These are phyloP conservation scores for Jamesozyma piceae DNA, from an alignment of 805 yeast species.

Conservation along the genomic window DNA sequence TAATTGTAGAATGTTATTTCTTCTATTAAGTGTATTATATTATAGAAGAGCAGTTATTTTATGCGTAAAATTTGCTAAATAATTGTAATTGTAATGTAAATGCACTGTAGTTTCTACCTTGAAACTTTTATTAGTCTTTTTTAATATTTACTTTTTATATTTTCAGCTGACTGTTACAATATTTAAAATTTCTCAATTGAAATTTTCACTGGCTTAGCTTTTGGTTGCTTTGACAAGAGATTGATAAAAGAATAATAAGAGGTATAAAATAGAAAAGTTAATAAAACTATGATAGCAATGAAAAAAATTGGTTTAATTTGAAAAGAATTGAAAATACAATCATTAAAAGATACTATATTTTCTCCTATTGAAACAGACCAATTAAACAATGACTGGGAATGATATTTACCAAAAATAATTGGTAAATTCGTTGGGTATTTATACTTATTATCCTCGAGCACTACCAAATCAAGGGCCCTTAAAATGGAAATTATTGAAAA, in stretches of 20 bases:
- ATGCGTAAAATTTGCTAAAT: not conserved
- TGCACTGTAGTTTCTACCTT: not conserved
- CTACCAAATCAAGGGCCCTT: no score
- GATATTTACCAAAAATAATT: not conserved
- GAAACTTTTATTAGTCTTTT: not conserved
- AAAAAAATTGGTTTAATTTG: constrained; percentile 8
- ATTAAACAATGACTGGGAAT: not conserved
- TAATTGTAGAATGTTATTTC: no score
- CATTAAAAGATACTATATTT: constrained; percentile 1
- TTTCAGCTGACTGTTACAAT: not conserved
- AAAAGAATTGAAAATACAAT: not conserved
- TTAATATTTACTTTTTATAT: not conserved
- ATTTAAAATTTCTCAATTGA: not conserved
- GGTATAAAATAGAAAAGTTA: not conserved
- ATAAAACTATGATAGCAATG: constrained; percentile 6
- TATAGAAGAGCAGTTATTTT: no score
- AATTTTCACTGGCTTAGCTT: not conserved
- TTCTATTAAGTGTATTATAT: no score
- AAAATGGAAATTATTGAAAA: no score
- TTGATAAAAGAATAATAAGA: not conserved
- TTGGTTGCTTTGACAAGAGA: not conserved
- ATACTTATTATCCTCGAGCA: not conserved
- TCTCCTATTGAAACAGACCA: not conserved
- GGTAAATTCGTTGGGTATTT: not conserved
- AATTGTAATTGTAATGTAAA: not conserved